Conservation (phyloP, 352 stramenopile genomes). For the Pythium periplocum region DNA sequence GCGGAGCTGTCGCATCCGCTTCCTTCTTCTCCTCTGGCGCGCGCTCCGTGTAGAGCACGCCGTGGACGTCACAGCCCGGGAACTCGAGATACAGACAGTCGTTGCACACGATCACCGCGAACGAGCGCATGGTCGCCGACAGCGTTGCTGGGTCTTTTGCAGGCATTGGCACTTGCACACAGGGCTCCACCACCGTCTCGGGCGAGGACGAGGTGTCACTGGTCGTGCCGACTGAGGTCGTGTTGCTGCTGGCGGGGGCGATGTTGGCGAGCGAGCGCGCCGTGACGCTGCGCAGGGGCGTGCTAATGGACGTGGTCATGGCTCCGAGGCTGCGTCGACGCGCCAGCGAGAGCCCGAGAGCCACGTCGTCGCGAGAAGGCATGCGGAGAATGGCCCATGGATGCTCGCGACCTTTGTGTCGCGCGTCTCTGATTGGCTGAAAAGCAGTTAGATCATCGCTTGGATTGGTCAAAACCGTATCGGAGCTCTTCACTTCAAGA, state of each 20-base stretch:
- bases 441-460: neutral
- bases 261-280: slow-evolving; percentile 23
- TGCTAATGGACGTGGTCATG: slow-evolving; percentile 18
- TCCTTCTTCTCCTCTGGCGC: slow-evolving; percentile 13
- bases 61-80: slow-evolving; percentile 81
- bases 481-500: slow-evolving; percentile 16
- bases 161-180: neutral
- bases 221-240: slow-evolving; percentile 8
- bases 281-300: slow-evolving; percentile 20
- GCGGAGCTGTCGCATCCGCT: slow-evolving; percentile 7
- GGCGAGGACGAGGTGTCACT: neutral
- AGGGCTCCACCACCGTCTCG: neutral
- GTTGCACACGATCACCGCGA: slow-evolving; percentile 78
- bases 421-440: slow-evolving; percentile 1
- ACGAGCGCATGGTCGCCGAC: slow-evolving; percentile 44
- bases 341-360: slow-evolving; percentile 15
- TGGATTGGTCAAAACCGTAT: no score
- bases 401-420: neutral
- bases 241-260: slow-evolving; percentile 5
- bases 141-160: slow-evolving; percentile 8
- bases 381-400: slow-evolving; percentile 1
- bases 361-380: slow-evolving; percentile 9
- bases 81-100: slow-evolving; percentile 86
- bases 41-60: slow-evolving; percentile 73
- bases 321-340: slow-evolving; percentile 8